phyloP scores from a whole-genome alignment of 2,329 filamentous ascomycete genomes.

The Chaetomiaceae sp. region DNA sequence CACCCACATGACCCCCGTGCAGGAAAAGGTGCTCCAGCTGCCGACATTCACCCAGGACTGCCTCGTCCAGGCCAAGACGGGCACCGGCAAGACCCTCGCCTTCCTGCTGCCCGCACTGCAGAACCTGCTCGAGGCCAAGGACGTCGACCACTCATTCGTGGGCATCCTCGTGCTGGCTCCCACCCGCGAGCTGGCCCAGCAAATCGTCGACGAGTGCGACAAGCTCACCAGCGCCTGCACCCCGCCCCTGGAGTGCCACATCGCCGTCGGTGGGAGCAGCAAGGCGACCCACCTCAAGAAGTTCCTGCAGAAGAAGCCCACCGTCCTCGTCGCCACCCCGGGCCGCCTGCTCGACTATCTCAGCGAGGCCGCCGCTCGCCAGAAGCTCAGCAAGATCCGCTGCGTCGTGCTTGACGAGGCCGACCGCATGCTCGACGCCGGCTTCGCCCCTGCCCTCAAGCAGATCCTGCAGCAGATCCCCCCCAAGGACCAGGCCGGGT shows the following conservation, averaged over 20 bases:
- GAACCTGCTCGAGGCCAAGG: conserved; percentile 54
- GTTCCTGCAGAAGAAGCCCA: conserved; percentile 62
- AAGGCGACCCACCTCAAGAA: conserved; percentile 66
- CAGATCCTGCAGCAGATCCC: conserved; percentile 72
- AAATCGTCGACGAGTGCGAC: conserved; percentile 66
- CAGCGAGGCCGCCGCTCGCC: conserved; percentile 60
- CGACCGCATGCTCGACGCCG: conserved; percentile 75
- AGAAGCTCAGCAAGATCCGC: conserved; percentile 64
- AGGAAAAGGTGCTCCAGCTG: conserved; percentile 44
- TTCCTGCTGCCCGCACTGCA: conserved; percentile 82
- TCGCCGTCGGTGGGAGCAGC: conserved; percentile 77
- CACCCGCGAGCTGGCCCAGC: conserved; percentile 65
- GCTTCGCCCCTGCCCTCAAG: conserved; percentile 74
- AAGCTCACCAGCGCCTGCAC: conserved; percentile 55
- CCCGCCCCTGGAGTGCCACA: conserved; percentile 65
- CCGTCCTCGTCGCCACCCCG: conserved; percentile 76
- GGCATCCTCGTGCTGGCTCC: conserved; percentile 64
- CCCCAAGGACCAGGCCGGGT: conserved; percentile 50
- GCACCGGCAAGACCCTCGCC: conserved; percentile 80
- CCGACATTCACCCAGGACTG: conserved; percentile 48
- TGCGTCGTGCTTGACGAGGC: conserved; percentile 82
- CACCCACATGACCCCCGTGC: conserved; percentile 48
- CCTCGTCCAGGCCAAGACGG: conserved; percentile 79
- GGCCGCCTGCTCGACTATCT: conserved; percentile 76
- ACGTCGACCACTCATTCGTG: conserved; percentile 34